A percentile compares a stretch with the other conserved stretches of the same genome.
Evolutionary conservation across 2,329 filamentous ascomycete genomes (phyloP).

Genomic region (Colletotrichum sp.): DNA sequence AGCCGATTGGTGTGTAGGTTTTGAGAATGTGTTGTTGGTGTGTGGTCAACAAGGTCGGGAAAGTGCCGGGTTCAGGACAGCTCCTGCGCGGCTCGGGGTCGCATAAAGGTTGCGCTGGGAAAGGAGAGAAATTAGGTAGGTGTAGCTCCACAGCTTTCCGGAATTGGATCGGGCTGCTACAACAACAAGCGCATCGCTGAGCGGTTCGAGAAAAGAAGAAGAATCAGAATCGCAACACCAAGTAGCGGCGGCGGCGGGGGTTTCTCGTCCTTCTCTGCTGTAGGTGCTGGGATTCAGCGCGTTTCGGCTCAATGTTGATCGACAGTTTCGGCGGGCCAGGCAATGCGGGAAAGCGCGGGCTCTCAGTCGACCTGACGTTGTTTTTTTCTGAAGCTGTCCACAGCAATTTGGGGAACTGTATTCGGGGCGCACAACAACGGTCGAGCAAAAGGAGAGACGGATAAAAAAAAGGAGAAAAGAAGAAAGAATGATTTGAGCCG

Average conservation of each 20-base stretch:
- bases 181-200: slow-evolving; percentile 10
- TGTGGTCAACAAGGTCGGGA: background rate
- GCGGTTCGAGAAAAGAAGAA: background rate
- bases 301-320: slow-evolving; percentile 44
- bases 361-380: slow-evolving; percentile 3
- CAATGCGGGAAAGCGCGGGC: slow-evolving; percentile 18
- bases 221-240: background rate
- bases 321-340: slow-evolving; percentile 39
- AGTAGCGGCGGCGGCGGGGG: background rate
- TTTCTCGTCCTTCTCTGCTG: background rate
- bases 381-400: slow-evolving; percentile 8
- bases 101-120: slow-evolving; percentile 3
- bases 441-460: background rate
- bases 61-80: background rate
- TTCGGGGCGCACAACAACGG: background rate
- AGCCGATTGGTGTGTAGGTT: background rate
- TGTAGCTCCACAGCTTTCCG: slow-evolving; percentile 19
- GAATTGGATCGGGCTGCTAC: slow-evolving; percentile 11
- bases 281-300: slow-evolving; percentile 15
- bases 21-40: background rate
- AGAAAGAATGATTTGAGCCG: background rate
- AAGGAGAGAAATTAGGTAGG: slow-evolving; percentile 16
- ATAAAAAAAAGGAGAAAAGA: background rate
- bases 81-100: background rate
- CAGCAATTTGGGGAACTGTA: slow-evolving; percentile 13